A percentile compares a stretch with the other conserved stretches of the same genome.
These are phyloP conservation scores for Saturnispora galanensis DNA, from an alignment of 805 yeast species.

Conservation along the genomic window DNA sequence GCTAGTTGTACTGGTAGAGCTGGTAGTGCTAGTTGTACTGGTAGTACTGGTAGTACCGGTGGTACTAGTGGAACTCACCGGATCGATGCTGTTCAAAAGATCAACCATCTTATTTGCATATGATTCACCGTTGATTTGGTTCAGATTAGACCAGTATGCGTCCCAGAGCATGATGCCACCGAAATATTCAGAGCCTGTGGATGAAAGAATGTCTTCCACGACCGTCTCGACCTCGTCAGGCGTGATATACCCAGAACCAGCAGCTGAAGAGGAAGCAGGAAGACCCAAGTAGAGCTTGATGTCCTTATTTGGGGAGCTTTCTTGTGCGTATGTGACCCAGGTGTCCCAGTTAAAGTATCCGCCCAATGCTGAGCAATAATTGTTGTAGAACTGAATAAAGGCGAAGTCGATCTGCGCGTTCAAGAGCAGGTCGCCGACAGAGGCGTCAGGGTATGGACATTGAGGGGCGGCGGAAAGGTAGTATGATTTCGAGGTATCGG, in stretches of 20 bases:
- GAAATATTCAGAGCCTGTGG: slow-evolving; percentile 32
- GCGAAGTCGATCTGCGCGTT: slow-evolving; percentile 66
- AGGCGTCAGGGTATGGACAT: slow-evolving; percentile 77
- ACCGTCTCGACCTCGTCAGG: slow-evolving; percentile 31
- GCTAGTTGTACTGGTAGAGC: too few relatives aligned
- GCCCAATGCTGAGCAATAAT: slow-evolving; percentile 50
- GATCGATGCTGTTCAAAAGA: slow-evolving; percentile 9
- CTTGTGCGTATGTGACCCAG: slow-evolving; percentile 58
- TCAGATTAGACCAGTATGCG: slow-evolving; percentile 30
- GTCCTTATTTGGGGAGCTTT: slow-evolving; percentile 53
- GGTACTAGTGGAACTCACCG: neutral
- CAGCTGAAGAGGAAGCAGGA: slow-evolving; percentile 47
- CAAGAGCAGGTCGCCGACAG: slow-evolving; percentile 31
- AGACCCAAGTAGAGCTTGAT: slow-evolving; percentile 67
- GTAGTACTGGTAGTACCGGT: too few relatives aligned
- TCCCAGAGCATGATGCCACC: slow-evolving; percentile 86
- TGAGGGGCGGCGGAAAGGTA: slow-evolving; percentile 89
- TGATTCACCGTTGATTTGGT: slow-evolving; percentile 10
- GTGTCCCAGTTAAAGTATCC: slow-evolving; percentile 50
- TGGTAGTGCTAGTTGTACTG: too few relatives aligned
- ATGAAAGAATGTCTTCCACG: slow-evolving; percentile 22
- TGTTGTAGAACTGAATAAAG: slow-evolving; percentile 85
- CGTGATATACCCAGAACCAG: slow-evolving; percentile 47
- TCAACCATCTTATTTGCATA: slow-evolving; percentile 10
- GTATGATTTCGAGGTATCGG: slow-evolving; percentile 42